phyloP scores from a whole-genome alignment of 441 rosid species.

The Populus hybrid region DNA sequence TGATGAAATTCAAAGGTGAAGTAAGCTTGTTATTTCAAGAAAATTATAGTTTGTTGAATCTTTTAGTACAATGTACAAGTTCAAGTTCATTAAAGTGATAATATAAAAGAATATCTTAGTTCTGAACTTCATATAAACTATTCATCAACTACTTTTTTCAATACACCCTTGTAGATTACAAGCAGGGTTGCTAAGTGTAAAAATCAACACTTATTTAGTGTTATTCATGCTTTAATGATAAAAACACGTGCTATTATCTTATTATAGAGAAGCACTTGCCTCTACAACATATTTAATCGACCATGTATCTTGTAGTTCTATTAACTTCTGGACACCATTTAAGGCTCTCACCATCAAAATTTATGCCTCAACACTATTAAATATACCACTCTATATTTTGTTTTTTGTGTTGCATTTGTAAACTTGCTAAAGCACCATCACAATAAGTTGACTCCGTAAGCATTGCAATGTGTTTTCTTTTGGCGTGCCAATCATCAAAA shows the following conservation, averaged over 20 bases:
- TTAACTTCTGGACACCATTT: not conserved
- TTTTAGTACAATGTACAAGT: not conserved
- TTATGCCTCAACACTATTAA: not conserved
- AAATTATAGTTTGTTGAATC: not conserved
- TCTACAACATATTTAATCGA: not conserved
- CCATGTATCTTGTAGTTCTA: not conserved
- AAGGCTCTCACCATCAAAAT: not conserved
- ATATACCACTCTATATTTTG: not conserved
- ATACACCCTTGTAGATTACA: not conserved
- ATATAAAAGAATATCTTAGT: not conserved
- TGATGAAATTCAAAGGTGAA: conserved; percentile 7
- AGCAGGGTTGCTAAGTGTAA: not conserved
- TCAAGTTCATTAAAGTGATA: not conserved
- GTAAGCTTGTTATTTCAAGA: not conserved
- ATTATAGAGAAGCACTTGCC: not conserved
- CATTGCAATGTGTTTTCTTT: not conserved
- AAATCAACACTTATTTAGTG: not conserved
- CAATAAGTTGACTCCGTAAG: not conserved
- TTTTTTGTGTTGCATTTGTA: not conserved
- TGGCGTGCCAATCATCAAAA: not conserved
- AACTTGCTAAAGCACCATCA: not conserved
- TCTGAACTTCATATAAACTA: not conserved
- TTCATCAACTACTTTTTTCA: not conserved
- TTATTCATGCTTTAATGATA: not conserved
- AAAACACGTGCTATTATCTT: not conserved